A percentile compares a stretch with the other conserved stretches of the same genome.
Conservation (phyloP, 2,329 filamentous ascomycete species). For the Penicillium sp. region DNA sequence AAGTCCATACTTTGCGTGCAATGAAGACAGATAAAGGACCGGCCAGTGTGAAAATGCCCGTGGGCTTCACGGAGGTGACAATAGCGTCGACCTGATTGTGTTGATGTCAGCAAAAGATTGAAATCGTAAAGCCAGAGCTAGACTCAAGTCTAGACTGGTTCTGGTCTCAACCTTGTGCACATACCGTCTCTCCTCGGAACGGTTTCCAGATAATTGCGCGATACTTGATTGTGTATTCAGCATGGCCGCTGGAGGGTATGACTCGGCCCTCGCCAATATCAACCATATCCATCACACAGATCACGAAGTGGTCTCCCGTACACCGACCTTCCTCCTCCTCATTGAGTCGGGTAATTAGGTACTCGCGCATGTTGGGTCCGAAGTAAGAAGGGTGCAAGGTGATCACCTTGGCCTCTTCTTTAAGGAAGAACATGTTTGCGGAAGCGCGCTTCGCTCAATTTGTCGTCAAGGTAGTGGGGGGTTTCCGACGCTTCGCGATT, state of each 20-base stretch:
- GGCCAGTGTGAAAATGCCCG: constrained; percentile 70
- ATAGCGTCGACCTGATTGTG: constrained; percentile 79
- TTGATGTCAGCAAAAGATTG: constrained; percentile 28
- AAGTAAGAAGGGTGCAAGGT: constrained; percentile 97
- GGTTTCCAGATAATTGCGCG: constrained; percentile 96
- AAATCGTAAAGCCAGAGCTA: constrained; percentile 3
- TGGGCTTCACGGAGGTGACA: constrained; percentile 85
- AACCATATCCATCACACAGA: constrained; percentile 95
- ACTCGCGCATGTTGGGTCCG: constrained; percentile 86
- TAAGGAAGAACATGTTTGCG: constrained; percentile 89
- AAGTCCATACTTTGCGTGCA: constrained; percentile 65
- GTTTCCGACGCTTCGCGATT: neutral
- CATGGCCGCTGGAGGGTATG: constrained; percentile 84
- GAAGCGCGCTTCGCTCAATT: neutral
- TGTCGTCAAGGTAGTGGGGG: neutral
- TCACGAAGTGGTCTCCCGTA: constrained; percentile 94
- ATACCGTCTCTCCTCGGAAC: constrained; percentile 96
- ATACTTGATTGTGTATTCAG: constrained; percentile 93
- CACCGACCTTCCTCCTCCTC: constrained; percentile 94
- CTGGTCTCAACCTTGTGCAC: constrained; percentile 31
- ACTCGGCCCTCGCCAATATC: constrained; percentile 93
- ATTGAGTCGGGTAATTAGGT: constrained; percentile 84
- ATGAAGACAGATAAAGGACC: constrained; percentile 52
- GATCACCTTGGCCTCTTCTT: constrained; percentile 92
- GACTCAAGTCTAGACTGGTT: neutral